phyloP scores from a whole-genome alignment of 768 basidiomycete species.

The Podaxis carcinomalis region DNA sequence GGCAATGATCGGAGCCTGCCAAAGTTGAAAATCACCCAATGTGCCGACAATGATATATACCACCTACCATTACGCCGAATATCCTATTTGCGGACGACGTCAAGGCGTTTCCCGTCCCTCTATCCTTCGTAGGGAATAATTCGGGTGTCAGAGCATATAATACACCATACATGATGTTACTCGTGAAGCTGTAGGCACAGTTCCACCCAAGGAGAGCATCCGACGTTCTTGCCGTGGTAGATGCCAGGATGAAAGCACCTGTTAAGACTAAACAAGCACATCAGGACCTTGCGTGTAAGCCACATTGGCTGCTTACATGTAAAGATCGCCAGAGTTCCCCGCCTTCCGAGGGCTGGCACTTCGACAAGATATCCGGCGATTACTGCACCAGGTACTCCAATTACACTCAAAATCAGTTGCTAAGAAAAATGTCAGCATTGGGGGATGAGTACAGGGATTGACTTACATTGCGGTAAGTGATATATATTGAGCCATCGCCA shows the following conservation, averaged over 20 bases:
- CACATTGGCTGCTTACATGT: conserved; percentile 43
- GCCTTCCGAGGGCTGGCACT: conserved; percentile 56
- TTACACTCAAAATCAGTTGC: conserved; percentile 66
- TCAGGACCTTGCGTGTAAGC: conserved; percentile 19
- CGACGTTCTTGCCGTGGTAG: conserved; percentile 69
- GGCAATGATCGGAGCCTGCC: conserved; percentile 65
- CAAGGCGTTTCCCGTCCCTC: conserved; percentile 71
- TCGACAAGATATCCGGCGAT: conserved; percentile 72
- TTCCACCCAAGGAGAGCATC: conserved; percentile 75
- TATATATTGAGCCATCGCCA: conserved; percentile 64
- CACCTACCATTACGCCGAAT: conserved; percentile 69
- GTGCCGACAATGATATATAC: neutral
- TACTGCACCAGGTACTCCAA: conserved; percentile 70
- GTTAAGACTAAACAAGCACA: conserved; percentile 51
- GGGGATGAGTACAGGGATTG: neutral
- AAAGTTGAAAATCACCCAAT: neutral
- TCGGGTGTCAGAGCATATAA: conserved; percentile 69
- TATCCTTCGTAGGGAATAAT: conserved; percentile 66
- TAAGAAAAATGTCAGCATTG: conserved; percentile 19
- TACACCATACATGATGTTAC: conserved; percentile 73
- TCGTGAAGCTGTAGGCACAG: conserved; percentile 61
- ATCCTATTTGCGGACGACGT: conserved; percentile 61
- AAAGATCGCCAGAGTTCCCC: conserved; percentile 61
- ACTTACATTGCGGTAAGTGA: conserved; percentile 68
- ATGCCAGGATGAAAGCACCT: conserved; percentile 69